Evolutionary conservation across 2,329 filamentous ascomycete species (phyloP), one percentile per base, ranked within the genome.

Genomic region (Seiridium cupressi): DNA sequence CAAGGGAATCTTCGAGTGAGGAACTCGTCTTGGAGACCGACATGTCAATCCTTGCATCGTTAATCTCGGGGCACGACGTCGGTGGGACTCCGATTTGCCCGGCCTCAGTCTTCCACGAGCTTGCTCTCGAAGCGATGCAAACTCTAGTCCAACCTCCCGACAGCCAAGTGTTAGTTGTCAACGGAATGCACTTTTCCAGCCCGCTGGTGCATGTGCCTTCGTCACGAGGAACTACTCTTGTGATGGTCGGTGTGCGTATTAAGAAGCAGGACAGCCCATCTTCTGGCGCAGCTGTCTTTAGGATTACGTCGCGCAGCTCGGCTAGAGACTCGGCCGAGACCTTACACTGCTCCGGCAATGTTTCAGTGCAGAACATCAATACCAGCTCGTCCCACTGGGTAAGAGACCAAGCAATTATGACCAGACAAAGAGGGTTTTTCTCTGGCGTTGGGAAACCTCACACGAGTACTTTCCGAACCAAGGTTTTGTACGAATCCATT

Each of bases 401-500:
- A 4, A 47, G 46, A 6, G 51, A 51, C 34, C 18, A n/a, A 4
- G 58, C 51, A 7, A 7, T 60, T n/a, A 49, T 54, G 7, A 40
- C 49, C 6, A 35, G 57, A n/a, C 57, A 59, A 35, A 55, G 40
- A 26, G 38, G 40, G 11, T 40, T 47, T n/a, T 59, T 59, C 31
- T 48, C 49, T 36, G 57, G 57, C 3, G 40, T 11, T 18, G 57
- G 57, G 11, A 47, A 42, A 7, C 31, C 54, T 35, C 7, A 55
- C 58, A 35, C 55, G n/a, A 60, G 60, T 42, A 60, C 51, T n/a
- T 62, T 60, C 51, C 57, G 53, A 18, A 61, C 54, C 3, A 63
- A 62, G 26, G 46, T 57, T 26, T 59, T 64, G 32, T 65, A 64
- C 18, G 59, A 64, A 3, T 51, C 58, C 26, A 58, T 64, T 3